phyloP scores from a whole-genome alignment of 306 rosid species.

The Vicia villosa region DNA sequence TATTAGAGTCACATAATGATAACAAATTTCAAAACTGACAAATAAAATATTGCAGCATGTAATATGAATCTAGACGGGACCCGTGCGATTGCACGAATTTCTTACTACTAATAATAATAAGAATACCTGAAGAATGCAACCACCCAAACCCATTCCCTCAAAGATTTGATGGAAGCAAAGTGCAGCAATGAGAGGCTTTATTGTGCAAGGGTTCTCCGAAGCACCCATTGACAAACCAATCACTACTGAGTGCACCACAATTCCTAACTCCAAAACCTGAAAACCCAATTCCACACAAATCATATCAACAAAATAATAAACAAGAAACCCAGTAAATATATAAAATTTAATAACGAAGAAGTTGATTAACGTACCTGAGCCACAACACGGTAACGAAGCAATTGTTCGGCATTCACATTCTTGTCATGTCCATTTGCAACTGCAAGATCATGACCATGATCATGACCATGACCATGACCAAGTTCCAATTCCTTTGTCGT shows the following conservation, averaged over 20 bases:
- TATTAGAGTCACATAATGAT: not conserved
- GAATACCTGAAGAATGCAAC: slow-evolving; percentile 68
- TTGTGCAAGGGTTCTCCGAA: slow-evolving; percentile 68
- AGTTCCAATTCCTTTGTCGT: not conserved
- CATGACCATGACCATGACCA: slow-evolving; percentile 19
- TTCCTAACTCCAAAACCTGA: slow-evolving; percentile 66
- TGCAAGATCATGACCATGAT: not conserved
- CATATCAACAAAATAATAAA: not conserved
- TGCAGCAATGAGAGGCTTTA: slow-evolving; percentile 70
- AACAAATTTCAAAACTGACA: too few species aligned
- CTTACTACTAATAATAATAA: not conserved
- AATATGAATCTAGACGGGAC: too few species aligned
- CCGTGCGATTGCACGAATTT: too few species aligned
- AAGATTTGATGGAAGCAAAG: slow-evolving; percentile 81
- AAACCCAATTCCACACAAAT: slow-evolving; percentile 8
- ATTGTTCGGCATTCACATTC: slow-evolving; percentile 12
- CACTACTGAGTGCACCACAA: slow-evolving; percentile 79
- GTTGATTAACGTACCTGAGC: slow-evolving; percentile 60
- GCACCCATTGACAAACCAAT: slow-evolving; percentile 80
- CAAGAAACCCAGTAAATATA: not conserved
- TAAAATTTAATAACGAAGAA: not conserved
- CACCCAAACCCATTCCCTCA: slow-evolving; percentile 77
- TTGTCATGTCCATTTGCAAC: not conserved
- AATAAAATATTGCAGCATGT: too few species aligned
- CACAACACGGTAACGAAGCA: slow-evolving; percentile 54